phyloP scores from a whole-genome alignment of 352 stramenopile genomes.

The Pythium diclinum region DNA sequence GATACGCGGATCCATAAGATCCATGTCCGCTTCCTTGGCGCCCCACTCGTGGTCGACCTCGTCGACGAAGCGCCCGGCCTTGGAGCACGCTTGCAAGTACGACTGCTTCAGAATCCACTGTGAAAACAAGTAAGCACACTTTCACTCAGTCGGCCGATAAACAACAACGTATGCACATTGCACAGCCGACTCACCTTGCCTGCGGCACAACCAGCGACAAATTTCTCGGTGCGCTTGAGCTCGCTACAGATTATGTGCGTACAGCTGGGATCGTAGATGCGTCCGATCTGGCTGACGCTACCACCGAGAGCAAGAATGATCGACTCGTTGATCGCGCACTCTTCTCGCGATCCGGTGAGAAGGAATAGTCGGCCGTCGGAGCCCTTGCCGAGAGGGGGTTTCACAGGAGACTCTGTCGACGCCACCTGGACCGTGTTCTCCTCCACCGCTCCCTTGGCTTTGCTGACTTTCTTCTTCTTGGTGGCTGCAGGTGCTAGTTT shows the following conservation, averaged over 20 bases:
- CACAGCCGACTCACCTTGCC: conserved; percentile 55
- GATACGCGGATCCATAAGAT: conserved; percentile 72
- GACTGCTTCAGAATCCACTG: conserved; percentile 87
- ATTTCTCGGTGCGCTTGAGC: conserved; percentile 86
- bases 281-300: conserved; percentile 56
- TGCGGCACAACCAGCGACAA: conserved; percentile 73
- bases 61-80: conserved; percentile 64
- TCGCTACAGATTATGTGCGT: conserved; percentile 88
- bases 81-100: conserved; percentile 68
- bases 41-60: conserved; percentile 77
- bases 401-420: conserved; percentile 10
- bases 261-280: conserved; percentile 64
- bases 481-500: conserved; percentile 17
- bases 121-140: not conserved
- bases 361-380: conserved; percentile 46
- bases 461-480: conserved; percentile 10
- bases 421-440: not conserved
- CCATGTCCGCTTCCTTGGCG: conserved; percentile 40
- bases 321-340: conserved; percentile 68
- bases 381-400: conserved; percentile 20
- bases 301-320: conserved; percentile 69
- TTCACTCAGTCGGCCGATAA: conserved; percentile 9
- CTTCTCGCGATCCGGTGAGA: conserved; percentile 70
- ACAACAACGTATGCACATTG: conserved; percentile 4
- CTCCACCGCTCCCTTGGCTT: not conserved